phyloP scores from a whole-genome alignment of 1,284 basidiomycete genomes.

The Cerioporus squamosus region DNA sequence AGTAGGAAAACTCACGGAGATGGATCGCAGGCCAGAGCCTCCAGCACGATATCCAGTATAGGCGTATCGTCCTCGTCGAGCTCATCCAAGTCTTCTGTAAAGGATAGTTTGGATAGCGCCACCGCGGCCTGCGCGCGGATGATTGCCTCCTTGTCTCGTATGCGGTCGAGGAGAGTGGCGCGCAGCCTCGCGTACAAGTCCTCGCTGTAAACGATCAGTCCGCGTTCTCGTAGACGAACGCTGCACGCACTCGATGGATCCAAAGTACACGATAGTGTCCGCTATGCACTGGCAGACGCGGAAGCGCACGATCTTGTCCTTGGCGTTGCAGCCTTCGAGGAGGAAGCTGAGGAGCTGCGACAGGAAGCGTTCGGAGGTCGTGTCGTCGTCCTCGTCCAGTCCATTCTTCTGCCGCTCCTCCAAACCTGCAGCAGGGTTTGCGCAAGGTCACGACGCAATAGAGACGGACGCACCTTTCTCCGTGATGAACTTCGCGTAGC shows the following conservation, averaged over 20 bases:
- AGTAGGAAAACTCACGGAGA: constrained; percentile 78
- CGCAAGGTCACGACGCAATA: too few relatives aligned
- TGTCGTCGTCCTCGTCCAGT: constrained; percentile 69
- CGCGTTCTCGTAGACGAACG: background rate
- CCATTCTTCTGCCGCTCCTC: constrained; percentile 43
- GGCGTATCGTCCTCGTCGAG: constrained; percentile 68
- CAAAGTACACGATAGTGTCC: constrained; percentile 79
- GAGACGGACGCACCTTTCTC: constrained; percentile 66
- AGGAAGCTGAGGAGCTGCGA: constrained; percentile 78
- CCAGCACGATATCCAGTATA: constrained; percentile 71
- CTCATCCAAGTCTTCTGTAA: constrained; percentile 76
- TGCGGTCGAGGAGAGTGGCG: constrained; percentile 73
- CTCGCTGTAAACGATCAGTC: constrained; percentile 56
- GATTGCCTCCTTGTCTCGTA: constrained; percentile 84
- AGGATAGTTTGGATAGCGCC: constrained; percentile 84
- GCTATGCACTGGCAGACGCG: constrained; percentile 82
- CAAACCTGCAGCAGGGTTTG: constrained; percentile 24
- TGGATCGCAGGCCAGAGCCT: constrained; percentile 79
- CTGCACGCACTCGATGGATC: constrained; percentile 79
- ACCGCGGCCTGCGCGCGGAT: constrained; percentile 88
- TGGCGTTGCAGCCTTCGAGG: constrained; percentile 84
- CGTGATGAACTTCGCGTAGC: constrained; percentile 81
- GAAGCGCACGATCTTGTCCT: constrained; percentile 89
- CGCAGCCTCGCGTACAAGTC: constrained; percentile 78
- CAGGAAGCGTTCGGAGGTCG: constrained; percentile 76